phyloP scores from a whole-genome alignment of 306 rosid species.

The Castanea sativa region DNA sequence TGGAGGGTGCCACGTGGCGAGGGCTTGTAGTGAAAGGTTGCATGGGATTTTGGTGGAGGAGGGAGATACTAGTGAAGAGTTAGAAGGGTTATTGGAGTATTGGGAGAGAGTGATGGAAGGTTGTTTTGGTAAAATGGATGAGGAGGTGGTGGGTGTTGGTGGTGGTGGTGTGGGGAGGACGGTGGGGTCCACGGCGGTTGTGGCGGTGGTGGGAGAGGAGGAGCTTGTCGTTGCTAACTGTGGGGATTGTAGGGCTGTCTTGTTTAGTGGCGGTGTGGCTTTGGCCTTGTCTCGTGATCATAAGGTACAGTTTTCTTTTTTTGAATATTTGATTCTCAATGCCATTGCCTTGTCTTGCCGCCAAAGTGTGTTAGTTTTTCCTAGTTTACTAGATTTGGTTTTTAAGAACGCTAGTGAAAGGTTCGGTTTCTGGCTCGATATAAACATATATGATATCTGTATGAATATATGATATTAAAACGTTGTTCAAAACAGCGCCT shows the following conservation, averaged over 20 bases:
- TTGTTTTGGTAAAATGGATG: constrained; percentile 74
- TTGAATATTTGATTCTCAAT: no score
- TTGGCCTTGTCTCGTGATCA: constrained; percentile 70
- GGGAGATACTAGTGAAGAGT: neutral
- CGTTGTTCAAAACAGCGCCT: neutral
- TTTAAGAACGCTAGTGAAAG: neutral
- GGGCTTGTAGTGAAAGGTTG: constrained; percentile 56
- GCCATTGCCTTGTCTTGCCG: no score
- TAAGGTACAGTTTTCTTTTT: constrained; percentile 44
- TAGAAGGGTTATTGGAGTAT: constrained; percentile 19
- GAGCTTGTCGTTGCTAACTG: constrained; percentile 76
- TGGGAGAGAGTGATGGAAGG: constrained; percentile 79
- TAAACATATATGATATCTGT: no score
- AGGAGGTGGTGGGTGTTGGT: constrained; percentile 38
- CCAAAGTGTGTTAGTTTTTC: neutral
- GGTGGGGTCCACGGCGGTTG: constrained; percentile 72
- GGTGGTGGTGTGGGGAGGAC: constrained; percentile 40
- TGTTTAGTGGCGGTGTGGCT: constrained; percentile 63
- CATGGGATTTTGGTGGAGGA: constrained; percentile 61
- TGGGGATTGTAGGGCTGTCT: constrained; percentile 79
- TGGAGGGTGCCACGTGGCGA: constrained; percentile 73
- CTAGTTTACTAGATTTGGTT: neutral
- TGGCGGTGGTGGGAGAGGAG: constrained; percentile 44
- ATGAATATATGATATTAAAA: neutral
- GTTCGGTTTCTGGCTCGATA: neutral